These are phyloP conservation scores for Ganoderma multipileum DNA, from an alignment of 1,284 basidiomycete species.

Conservation along the genomic window DNA sequence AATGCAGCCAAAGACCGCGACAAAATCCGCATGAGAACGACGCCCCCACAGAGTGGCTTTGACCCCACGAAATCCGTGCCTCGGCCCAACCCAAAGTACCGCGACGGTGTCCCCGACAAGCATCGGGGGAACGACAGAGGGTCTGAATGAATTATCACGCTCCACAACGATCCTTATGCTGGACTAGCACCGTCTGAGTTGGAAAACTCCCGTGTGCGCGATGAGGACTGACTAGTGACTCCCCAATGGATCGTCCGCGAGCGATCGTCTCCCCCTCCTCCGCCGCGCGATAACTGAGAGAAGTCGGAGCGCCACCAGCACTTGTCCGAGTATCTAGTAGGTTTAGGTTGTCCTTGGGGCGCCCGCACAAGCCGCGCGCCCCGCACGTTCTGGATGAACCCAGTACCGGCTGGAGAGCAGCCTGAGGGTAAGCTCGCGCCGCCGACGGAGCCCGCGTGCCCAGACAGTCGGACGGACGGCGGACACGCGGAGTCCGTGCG, in stretches of 20 bases:
- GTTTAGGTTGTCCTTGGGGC: background rate
- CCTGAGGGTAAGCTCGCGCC: background rate
- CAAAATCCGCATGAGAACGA: background rate
- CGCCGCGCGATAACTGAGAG: background rate
- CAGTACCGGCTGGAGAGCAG: background rate
- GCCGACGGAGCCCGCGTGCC: slow-evolving; percentile 7
- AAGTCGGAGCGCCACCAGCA: background rate
- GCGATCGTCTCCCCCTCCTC: background rate
- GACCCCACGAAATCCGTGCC: background rate
- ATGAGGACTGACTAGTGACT: too few relatives aligned
- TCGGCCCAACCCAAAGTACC: background rate
- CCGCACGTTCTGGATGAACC: slow-evolving; percentile 2
- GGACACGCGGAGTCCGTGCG: slow-evolving; percentile 5
- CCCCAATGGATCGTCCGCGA: background rate
- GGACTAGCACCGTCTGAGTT: background rate
- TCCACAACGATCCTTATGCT: background rate
- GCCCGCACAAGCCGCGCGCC: background rate
- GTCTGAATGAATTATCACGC: background rate
- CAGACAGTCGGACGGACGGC: background rate
- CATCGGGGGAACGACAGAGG: background rate
- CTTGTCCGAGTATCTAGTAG: background rate
- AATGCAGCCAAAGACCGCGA: background rate
- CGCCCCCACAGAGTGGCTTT: background rate
- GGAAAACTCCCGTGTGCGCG: background rate
- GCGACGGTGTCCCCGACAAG: slow-evolving; percentile 1